A percentile compares a stretch with the other conserved stretches of the same genome.
Conservation (phyloP, 2,329 filamentous ascomycete genomes). For the Fusarium sp. region DNA sequence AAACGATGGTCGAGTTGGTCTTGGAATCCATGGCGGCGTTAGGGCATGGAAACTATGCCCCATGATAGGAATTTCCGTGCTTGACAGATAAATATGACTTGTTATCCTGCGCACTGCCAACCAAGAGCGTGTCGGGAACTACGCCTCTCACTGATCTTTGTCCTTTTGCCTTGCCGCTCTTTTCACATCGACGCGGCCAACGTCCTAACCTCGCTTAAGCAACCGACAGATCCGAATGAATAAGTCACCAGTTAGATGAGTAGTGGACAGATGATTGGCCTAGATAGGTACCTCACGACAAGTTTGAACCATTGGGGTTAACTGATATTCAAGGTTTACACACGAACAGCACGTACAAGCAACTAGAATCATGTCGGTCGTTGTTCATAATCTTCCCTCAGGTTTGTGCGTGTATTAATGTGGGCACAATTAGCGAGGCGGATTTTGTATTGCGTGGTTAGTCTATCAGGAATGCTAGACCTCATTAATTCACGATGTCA, state of each 20-base stretch:
- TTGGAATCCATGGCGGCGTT: background rate
- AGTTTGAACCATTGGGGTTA: too few species aligned
- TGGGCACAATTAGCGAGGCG: background rate
- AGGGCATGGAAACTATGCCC: background rate
- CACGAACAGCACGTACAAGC: too few species aligned
- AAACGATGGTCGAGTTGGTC: background rate
- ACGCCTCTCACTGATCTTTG: background rate
- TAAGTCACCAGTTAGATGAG: too few species aligned
- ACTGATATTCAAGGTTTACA: too few species aligned
- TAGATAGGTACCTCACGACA: too few species aligned
- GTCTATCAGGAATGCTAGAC: background rate
- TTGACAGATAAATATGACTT: background rate
- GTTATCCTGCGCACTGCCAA: background rate
- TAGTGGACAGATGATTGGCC: too few species aligned
- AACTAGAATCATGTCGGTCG: too few species aligned
- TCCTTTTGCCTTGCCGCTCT: background rate
- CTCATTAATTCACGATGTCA: background rate
- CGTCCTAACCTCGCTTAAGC: background rate
- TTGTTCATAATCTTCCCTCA: too few species aligned
- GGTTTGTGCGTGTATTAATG: accelerated
- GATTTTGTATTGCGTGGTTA: background rate
- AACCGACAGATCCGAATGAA: background rate
- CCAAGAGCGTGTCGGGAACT: background rate
- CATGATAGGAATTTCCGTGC: background rate
- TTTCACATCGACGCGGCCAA: background rate